phyloP scores from a whole-genome alignment of 208 protist species.

The Entamoeba moshkovskii region DNA sequence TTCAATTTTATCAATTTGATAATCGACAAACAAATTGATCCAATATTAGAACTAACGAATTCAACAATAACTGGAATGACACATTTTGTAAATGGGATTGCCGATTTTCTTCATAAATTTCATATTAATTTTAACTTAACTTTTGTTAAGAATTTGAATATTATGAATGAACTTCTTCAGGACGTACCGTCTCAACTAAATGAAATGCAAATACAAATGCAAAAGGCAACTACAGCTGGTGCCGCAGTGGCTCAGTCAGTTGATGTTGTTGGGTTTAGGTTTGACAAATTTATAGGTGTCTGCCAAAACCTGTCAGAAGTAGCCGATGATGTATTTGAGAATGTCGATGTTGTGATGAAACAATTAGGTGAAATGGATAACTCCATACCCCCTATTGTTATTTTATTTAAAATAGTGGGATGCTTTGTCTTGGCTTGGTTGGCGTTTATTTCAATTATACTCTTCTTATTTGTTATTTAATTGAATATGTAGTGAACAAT shows the following conservation, averaged over 20 bases:
- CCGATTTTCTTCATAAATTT: background rate
- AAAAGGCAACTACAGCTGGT: background rate
- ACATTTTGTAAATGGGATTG: background rate
- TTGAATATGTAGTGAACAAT: too few species aligned
- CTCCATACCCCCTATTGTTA: background rate
- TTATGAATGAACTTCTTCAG: background rate
- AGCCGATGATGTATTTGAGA: background rate
- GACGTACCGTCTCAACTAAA: background rate
- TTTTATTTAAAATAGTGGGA: background rate
- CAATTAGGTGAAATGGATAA: background rate
- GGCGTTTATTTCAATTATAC: background rate
- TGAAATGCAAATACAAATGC: background rate
- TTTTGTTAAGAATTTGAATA: background rate
- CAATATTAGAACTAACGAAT: background rate
- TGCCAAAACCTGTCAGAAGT: background rate
- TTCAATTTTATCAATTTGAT: background rate
- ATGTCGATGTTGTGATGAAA: background rate
- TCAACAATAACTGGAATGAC: background rate
- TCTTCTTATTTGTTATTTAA: background rate
- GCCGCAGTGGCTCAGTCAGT: background rate
- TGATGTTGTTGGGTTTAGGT: background rate
- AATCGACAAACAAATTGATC: background rate
- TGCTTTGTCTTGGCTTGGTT: background rate
- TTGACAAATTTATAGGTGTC: background rate
- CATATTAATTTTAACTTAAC: background rate